Evolutionary conservation across 2,329 filamentous ascomycete species (phyloP).

Genomic region (Calonectria naviculata): DNA sequence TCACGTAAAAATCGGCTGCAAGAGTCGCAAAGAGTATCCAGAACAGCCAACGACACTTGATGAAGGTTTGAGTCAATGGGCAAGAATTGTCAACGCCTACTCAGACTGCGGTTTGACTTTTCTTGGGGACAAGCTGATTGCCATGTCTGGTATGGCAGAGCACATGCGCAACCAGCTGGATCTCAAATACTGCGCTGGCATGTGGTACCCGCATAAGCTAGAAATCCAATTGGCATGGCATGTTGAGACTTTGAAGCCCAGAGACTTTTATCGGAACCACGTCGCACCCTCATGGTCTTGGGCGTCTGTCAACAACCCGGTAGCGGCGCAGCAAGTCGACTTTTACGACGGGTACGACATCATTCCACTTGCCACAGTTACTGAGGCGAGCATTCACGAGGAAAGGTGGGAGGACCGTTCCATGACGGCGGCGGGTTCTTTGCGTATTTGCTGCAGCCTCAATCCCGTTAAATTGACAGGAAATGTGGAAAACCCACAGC

Average conservation of each 20-base stretch:
- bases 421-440: neutral
- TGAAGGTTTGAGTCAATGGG: slow-evolving; percentile 15
- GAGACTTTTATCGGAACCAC: slow-evolving; percentile 2
- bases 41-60: neutral
- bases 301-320: slow-evolving; percentile 17
- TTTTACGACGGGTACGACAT: slow-evolving; percentile 14
- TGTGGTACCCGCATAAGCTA: slow-evolving; percentile 17
- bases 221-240: slow-evolving; percentile 24
- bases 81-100: slow-evolving; percentile 21
- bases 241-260: neutral
- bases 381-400: neutral
- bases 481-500: neutral
- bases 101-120: slow-evolving; percentile 16
- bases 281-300: slow-evolving; percentile 26
- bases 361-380: neutral
- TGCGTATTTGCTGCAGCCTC: slow-evolving; percentile 14
- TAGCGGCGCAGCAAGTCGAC: slow-evolving; percentile 8
- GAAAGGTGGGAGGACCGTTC: neutral
- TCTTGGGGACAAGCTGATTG: slow-evolving; percentile 18
- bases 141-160: slow-evolving; percentile 21
- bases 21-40: neutral
- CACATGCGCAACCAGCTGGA: slow-evolving; percentile 6
- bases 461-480: slow-evolving; percentile 16
- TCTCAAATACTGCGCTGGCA: slow-evolving; percentile 22
- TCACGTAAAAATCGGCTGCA: slow-evolving; percentile 2